A percentile compares a stretch with the other conserved stretches of the same genome.
phyloP scores from a whole-genome alignment of 2,329 filamentous ascomycete genomes.

The Ophiostoma ulmi region DNA sequence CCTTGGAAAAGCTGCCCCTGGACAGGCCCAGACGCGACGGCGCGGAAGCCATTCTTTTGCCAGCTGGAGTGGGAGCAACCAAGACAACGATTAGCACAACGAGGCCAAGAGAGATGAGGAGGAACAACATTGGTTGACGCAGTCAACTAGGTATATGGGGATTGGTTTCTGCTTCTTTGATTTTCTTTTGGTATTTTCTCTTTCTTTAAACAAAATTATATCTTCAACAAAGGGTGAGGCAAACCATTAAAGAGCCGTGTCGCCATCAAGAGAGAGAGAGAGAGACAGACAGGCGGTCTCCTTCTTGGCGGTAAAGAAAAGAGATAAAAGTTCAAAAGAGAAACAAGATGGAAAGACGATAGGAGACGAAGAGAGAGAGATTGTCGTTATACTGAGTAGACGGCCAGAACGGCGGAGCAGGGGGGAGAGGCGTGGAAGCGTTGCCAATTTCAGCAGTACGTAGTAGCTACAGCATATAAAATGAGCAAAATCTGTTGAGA shows the following conservation, averaged over 20 bases:
- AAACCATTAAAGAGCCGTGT: constrained; percentile 23
- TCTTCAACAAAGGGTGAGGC: constrained; percentile 12
- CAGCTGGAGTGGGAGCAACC: constrained; percentile 23
- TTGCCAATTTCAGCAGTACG: constrained; percentile 22
- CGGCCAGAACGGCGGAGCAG: background rate
- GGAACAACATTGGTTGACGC: constrained; percentile 21
- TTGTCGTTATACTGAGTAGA: background rate
- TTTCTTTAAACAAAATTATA: background rate
- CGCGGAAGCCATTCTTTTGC: constrained; percentile 26
- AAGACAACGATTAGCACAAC: constrained; percentile 24
- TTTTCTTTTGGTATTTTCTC: constrained; percentile 3
- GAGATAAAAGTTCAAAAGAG: background rate
- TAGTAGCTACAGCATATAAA: constrained; percentile 20
- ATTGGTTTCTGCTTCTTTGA: background rate
- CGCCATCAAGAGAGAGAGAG: constrained; percentile 22
- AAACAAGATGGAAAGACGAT: background rate
- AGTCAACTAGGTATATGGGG: background rate
- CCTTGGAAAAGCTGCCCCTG: constrained; percentile 26
- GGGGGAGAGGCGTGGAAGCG: constrained; percentile 10
- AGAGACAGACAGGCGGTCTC: constrained; percentile 4
- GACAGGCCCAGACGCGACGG: constrained; percentile 29
- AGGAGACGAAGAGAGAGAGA: background rate
- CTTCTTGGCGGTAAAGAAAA: constrained; percentile 14
- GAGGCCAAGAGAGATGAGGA: constrained; percentile 20
- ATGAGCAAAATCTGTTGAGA: constrained; percentile 24